phyloP scores from a whole-genome alignment of 345 rosid species.

The Eucalyptus shirleyi region DNA sequence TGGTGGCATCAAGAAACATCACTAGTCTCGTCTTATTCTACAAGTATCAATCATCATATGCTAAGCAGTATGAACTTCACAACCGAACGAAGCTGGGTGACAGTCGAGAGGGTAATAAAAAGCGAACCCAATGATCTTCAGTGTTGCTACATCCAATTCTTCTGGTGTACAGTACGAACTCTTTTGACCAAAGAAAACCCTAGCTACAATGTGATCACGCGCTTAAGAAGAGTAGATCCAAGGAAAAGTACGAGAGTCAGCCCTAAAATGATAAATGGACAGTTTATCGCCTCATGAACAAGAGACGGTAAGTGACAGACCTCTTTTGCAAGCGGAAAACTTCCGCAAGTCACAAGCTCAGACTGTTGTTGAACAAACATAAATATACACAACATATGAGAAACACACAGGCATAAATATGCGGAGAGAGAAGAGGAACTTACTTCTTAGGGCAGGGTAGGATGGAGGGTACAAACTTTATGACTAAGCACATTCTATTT shows the following conservation, averaged over 20 bases:
- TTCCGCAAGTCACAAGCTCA: background rate
- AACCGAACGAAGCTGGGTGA: background rate
- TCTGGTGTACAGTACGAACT: background rate
- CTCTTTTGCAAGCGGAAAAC: background rate
- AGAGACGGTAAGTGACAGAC: background rate
- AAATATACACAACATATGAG: background rate
- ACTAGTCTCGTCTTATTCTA: background rate
- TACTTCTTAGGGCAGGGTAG: background rate
- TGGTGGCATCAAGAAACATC: background rate
- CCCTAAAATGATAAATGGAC: background rate
- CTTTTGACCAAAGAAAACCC: background rate
- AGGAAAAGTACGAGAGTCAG: background rate
- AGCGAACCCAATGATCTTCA: background rate
- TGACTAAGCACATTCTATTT: background rate
- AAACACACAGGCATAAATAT: background rate
- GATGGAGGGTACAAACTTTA: background rate
- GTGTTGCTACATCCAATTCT: background rate
- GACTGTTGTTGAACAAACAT: background rate
- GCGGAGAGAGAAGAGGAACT: background rate
- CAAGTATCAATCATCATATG: background rate
- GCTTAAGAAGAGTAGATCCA: background rate
- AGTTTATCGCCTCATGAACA: background rate
- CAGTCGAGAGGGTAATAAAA: background rate
- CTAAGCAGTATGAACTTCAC: background rate
- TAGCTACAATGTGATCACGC: background rate